Percentiles rank a stretch among this genome's conserved stretches.
These are phyloP conservation scores for Hirschfeldia incana DNA, from an alignment of 345 rosid species.

Conservation along the genomic window DNA sequence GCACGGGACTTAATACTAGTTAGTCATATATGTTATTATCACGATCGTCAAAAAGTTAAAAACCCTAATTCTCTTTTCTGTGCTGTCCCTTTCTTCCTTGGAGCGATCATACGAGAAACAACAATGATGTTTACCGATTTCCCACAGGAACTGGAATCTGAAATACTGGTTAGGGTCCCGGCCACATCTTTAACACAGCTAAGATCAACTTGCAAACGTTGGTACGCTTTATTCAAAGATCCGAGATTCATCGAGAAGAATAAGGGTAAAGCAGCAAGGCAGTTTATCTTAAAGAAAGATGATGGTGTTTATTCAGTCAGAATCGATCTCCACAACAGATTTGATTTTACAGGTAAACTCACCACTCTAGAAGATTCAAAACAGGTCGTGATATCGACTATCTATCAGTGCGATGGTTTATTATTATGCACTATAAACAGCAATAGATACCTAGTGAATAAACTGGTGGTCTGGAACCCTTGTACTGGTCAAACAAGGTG, in stretches of 20 bases:
- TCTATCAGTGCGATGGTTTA: not conserved
- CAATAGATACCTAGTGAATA: not conserved
- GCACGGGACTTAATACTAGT: too few species aligned
- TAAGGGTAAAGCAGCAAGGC: not conserved
- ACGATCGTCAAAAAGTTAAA: not conserved
- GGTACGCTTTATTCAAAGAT: not conserved
- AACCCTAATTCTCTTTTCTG: too few species aligned
- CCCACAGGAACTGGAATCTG: too few species aligned
- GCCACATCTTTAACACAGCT: not conserved
- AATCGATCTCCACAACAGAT: too few species aligned
- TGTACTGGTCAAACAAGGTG: not conserved
- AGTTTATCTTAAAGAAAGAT: not conserved
- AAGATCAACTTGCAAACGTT: not conserved
- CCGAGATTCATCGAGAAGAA: not conserved
- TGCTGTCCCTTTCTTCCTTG: too few species aligned
- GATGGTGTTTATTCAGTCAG: too few species aligned
- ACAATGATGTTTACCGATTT: too few species aligned
- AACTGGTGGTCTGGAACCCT: not conserved
- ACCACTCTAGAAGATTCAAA: too few species aligned
- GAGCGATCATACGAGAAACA: too few species aligned
- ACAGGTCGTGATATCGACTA: too few species aligned
- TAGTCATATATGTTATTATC: too few species aligned
- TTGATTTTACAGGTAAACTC: too few species aligned
- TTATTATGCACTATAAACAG: not conserved
- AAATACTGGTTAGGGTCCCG: not conserved